These are phyloP conservation scores for Pseudopithomyces maydicus DNA, from an alignment of 2,329 filamentous ascomycete species.

Conservation along the genomic window DNA sequence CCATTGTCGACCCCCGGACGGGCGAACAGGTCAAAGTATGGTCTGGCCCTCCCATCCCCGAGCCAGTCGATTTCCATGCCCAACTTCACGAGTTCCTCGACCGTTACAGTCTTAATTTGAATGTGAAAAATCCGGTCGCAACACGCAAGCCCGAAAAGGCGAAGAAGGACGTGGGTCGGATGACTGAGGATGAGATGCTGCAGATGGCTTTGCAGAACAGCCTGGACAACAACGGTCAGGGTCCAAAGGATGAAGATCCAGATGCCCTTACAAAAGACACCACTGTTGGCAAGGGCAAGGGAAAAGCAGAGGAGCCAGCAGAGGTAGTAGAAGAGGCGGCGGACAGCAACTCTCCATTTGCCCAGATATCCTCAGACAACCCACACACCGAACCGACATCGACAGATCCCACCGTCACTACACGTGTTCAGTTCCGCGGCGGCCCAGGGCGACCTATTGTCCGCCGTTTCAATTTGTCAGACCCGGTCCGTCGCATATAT, in stretches of 20 bases:
- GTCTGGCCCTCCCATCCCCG: conserved; percentile 82
- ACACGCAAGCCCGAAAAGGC: conserved; percentile 74
- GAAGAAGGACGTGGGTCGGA: conserved; percentile 76
- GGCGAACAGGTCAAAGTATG: conserved; percentile 97
- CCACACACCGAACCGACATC: conserved; percentile 77
- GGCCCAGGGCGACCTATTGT: conserved; percentile 79
- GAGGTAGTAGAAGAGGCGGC: conserved; percentile 31
- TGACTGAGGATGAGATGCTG: conserved; percentile 98
- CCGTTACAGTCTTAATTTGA: conserved; percentile 84
- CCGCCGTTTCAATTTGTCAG: conserved; percentile 77
- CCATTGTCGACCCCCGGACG: conserved; percentile 92
- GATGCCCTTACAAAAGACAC: conserved; percentile 81
- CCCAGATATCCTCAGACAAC: conserved; percentile 70
- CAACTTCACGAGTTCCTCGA: conserved; percentile 97
- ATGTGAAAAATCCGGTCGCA: conserved; percentile 92
- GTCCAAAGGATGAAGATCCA: conserved; percentile 72
- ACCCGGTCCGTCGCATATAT: conserved; percentile 82
- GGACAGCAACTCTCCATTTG: conserved; percentile 59
- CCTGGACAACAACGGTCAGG: conserved; percentile 64
- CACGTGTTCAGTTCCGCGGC: conserved; percentile 84
- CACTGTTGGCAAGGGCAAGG: conserved; percentile 60
- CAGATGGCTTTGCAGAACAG: conserved; percentile 93
- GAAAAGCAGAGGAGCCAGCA: conserved; percentile 26
- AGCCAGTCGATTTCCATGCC: conserved; percentile 80
- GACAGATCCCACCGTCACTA: conserved; percentile 71